Evolutionary conservation across 2,329 filamentous ascomycete genomes (phyloP).

Genomic region (Talaromyces sp.): DNA sequence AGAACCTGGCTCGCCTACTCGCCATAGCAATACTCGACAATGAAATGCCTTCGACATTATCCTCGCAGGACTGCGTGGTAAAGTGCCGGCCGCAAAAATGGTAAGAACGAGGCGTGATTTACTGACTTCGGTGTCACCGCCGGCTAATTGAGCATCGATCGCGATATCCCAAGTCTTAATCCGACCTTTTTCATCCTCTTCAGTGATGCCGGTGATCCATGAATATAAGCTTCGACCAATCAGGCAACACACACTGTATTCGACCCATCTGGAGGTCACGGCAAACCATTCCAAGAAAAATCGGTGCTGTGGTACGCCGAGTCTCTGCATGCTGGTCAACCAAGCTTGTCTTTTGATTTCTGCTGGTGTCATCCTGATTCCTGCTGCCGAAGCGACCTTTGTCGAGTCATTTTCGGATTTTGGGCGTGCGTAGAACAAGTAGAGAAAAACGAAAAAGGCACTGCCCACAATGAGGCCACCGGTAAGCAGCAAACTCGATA

Average conservation of each 20-base stretch:
- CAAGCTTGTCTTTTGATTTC: constrained; percentile 83
- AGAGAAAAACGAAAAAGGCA: constrained; percentile 56
- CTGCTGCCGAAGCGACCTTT: constrained; percentile 27
- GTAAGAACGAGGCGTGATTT: constrained; percentile 81
- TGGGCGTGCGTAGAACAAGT: constrained; percentile 55
- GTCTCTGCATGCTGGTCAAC: constrained; percentile 87
- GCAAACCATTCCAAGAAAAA: constrained; percentile 83
- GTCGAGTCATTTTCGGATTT: constrained; percentile 50
- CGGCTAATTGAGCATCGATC: constrained; percentile 85
- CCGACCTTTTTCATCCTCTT: constrained; percentile 79
- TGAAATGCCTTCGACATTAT: constrained; percentile 92
- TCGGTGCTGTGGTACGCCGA: constrained; percentile 84
- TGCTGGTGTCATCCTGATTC: constrained; percentile 60
- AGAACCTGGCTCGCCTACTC: constrained; percentile 63
- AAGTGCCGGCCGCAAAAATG: constrained; percentile 78
- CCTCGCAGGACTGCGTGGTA: constrained; percentile 75
- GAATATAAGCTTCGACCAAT: constrained; percentile 76
- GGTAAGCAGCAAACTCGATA: constrained; percentile 48
- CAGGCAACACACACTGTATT: constrained; percentile 73
- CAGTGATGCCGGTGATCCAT: constrained; percentile 71
- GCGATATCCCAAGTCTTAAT: constrained; percentile 92
- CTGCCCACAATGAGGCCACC: constrained; percentile 51
- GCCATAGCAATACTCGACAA: constrained; percentile 83
- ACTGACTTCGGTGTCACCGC: constrained; percentile 84
- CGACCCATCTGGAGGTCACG: constrained; percentile 72